phyloP scores from a whole-genome alignment of 306 rosid genomes.

The Canavalia ensiformis region DNA sequence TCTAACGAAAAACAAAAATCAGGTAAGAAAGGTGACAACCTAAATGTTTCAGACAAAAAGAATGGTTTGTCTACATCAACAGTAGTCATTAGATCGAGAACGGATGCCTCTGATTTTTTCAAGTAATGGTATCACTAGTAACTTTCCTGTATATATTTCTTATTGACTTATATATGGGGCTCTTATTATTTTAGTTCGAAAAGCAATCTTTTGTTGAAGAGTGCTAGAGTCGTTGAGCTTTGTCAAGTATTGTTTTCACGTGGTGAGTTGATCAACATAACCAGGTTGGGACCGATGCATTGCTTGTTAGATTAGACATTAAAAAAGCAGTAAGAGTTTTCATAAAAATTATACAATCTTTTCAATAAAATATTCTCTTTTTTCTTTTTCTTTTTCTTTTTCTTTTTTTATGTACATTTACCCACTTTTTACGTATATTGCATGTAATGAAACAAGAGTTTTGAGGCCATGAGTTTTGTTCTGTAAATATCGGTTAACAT shows the following conservation, averaged over 20 bases:
- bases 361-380: no score
- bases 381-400: no score
- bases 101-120: conserved; percentile 54
- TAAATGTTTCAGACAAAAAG: conserved; percentile 45
- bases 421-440: no score
- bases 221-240: conserved; percentile 7
- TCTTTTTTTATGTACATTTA: no score
- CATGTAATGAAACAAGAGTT: no score
- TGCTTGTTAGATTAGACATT: no score
- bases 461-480: no score
- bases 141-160: background rate
- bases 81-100: conserved; percentile 50
- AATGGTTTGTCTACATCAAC: conserved; percentile 56
- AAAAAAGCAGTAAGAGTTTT: no score
- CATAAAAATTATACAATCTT: no score
- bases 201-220: background rate
- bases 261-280: no score
- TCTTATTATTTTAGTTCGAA: background rate
- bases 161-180: background rate
- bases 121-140: conserved; percentile 16
- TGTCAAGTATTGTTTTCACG: background rate
- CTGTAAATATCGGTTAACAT: no score
- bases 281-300: no score
- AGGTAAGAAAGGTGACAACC: conserved; percentile 49
- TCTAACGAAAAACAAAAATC: conserved; percentile 44